phyloP scores from a whole-genome alignment of 805 yeast genomes.

The Lachancea kluyveri region DNA sequence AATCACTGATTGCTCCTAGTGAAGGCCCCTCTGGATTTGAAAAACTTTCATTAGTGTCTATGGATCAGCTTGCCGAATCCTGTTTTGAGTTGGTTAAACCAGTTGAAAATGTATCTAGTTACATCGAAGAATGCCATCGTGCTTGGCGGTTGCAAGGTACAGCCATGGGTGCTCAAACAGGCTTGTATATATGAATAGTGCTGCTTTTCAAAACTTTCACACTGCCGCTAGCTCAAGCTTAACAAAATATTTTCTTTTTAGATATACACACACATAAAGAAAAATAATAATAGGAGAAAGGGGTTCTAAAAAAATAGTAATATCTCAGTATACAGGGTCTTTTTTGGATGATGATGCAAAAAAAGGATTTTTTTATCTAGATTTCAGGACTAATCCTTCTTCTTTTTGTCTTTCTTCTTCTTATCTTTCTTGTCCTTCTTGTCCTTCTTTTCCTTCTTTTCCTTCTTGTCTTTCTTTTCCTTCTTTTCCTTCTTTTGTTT shows the following conservation, averaged over 20 bases:
- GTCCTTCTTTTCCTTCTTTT: conserved; percentile 46
- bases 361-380: too few relatives aligned
- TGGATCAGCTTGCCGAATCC: conserved; percentile 24
- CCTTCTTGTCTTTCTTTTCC: conserved; percentile 43
- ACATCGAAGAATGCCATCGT: conserved; percentile 24
- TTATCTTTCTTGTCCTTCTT: conserved; percentile 43
- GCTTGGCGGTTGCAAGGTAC: conserved; percentile 27
- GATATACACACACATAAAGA: conserved; percentile 13
- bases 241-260: conserved; percentile 5
- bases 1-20: conserved; percentile 35
- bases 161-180: conserved; percentile 28
- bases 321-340: conserved; percentile 4
- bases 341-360: too few relatives aligned
- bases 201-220: too few relatives aligned
- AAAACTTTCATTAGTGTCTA: conserved; percentile 33
- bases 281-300: too few relatives aligned
- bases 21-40: conserved; percentile 62
- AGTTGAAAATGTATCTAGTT: conserved; percentile 6
- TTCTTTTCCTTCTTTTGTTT: conserved; percentile 40
- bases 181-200: conserved; percentile 21
- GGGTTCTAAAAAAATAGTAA: conserved; percentile 6
- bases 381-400: too few relatives aligned
- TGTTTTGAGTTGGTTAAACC: conserved; percentile 12
- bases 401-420: conserved; percentile 47
- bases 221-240: too few relatives aligned